A percentile compares a stretch with the other conserved stretches of the same genome.
Evolutionary conservation across 2,329 filamentous ascomycete species (phyloP).

Genomic region (Aspergillus melleus): DNA sequence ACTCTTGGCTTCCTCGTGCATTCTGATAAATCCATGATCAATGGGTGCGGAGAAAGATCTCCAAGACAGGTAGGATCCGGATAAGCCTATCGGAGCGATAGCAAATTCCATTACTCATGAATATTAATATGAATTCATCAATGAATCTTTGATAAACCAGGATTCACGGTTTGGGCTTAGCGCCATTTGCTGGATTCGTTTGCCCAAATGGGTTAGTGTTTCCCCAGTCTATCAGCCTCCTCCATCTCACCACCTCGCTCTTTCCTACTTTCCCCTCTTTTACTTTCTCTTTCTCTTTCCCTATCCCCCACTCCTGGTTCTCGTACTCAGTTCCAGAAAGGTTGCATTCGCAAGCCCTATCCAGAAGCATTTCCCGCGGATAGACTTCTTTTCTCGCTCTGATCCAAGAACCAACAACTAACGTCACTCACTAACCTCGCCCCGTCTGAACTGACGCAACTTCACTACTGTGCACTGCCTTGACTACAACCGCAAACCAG

Average conservation of each 20-base stretch:
- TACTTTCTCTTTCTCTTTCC: background rate
- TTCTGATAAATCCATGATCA: too few relatives aligned
- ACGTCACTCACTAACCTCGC: background rate
- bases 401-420: background rate
- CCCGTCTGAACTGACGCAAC: background rate
- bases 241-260: background rate
- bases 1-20: too few relatives aligned
- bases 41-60: too few relatives aligned
- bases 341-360: background rate
- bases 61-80: too few relatives aligned
- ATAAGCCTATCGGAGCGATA: background rate
- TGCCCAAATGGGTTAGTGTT: constrained; percentile 22
- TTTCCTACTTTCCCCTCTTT: background rate
- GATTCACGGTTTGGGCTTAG: background rate
- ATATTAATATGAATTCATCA: background rate
- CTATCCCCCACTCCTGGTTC: background rate
- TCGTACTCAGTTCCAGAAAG: background rate
- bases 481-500: background rate
- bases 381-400: background rate
- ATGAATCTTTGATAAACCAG: background rate
- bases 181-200: constrained; percentile 17
- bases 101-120: background rate
- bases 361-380: background rate
- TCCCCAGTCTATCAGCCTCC: constrained; percentile 5
- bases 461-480: background rate